phyloP scores from a whole-genome alignment of 2,329 filamentous ascomycete species.

The Berkeleyomyces rouxiae region DNA sequence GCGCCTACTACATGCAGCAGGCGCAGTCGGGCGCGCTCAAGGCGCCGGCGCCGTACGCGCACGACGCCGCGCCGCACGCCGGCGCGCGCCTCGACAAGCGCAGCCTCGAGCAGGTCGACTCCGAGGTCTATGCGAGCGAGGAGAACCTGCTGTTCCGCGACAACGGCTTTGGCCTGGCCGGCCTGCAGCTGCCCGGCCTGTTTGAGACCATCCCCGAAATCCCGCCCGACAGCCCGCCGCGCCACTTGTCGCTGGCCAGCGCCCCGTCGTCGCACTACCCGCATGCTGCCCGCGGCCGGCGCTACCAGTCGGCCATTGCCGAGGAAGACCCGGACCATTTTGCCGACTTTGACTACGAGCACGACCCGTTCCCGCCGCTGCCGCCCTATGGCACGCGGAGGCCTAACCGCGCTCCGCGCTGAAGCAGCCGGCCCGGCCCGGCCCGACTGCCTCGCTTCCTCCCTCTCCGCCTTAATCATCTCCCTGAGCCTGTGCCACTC shows the following conservation, averaged over 20 bases:
- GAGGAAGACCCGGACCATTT: slow-evolving; percentile 7
- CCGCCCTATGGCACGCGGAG: not conserved
- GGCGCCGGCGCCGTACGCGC: not conserved
- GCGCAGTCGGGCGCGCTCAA: slow-evolving; percentile 8
- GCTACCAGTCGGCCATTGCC: not conserved
- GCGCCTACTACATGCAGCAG: slow-evolving; percentile 13
- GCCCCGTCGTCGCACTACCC: not conserved
- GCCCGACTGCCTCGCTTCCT: not conserved
- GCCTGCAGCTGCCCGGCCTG: slow-evolving; percentile 22
- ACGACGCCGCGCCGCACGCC: not conserved
- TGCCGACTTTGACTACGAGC: slow-evolving; percentile 11
- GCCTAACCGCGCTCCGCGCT: not conserved
- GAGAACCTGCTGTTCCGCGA: slow-evolving; percentile 24
- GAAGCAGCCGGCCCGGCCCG: not conserved
- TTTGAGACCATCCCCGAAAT: slow-evolving; percentile 15
- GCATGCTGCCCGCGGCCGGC: not conserved
- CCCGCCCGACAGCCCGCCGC: slow-evolving; percentile 8
- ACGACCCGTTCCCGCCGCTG: not conserved
- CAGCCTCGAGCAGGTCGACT: slow-evolving; percentile 4
- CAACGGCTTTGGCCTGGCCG: slow-evolving; percentile 21
- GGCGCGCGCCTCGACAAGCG: not conserved
- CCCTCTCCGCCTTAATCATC: not conserved
- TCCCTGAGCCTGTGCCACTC: not conserved
- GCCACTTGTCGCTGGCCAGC: slow-evolving; percentile 4
- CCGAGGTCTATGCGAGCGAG: slow-evolving; percentile 17